phyloP scores from a whole-genome alignment of 192 early-diverging fungal species.

The Lobulomyces angularis region DNA sequence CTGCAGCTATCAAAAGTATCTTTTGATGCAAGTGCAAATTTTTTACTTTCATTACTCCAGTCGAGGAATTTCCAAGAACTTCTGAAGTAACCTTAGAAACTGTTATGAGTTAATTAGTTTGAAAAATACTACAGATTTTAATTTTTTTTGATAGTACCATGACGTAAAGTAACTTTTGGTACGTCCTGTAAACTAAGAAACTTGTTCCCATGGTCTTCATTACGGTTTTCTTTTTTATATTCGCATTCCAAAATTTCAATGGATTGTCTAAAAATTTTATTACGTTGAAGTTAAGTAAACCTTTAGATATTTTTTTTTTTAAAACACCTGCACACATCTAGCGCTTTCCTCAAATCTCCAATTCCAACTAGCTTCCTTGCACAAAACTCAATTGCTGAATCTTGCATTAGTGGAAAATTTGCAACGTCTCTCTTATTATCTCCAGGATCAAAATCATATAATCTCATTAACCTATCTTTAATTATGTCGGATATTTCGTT shows the following conservation, averaged over 20 bases:
- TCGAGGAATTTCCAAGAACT: constrained; percentile 44
- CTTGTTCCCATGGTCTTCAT: constrained; percentile 14
- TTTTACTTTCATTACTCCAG: constrained; percentile 48
- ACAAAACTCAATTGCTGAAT: constrained; percentile 76
- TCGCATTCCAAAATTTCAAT: constrained; percentile 72
- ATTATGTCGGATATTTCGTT: constrained; percentile 80
- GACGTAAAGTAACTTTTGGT: background rate
- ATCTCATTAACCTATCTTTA: constrained; percentile 57
- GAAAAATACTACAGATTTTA: constrained; percentile 28
- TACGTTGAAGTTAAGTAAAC: background rate
- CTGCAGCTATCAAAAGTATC: constrained; percentile 51
- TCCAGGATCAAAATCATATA: constrained; percentile 21
- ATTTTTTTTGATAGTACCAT: background rate
- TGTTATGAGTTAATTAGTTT: constrained; percentile 73
- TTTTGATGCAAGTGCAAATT: constrained; percentile 69
- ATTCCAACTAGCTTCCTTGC: constrained; percentile 82
- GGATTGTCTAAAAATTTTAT: constrained; percentile 43
- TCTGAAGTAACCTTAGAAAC: constrained; percentile 54
- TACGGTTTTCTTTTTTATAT: too few relatives aligned
- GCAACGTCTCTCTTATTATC: background rate
- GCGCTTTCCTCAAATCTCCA: constrained; percentile 66
- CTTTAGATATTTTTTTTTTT: constrained; percentile 9
- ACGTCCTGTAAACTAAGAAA: constrained; percentile 5
- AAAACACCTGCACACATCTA: constrained; percentile 58
- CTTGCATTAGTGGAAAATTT: constrained; percentile 54